Percentiles rank a stretch among this genome's conserved stretches.
These are phyloP conservation scores for Rhizopogon sp. DNA, from an alignment of 768 basidiomycete species.

Conservation along the genomic window DNA sequence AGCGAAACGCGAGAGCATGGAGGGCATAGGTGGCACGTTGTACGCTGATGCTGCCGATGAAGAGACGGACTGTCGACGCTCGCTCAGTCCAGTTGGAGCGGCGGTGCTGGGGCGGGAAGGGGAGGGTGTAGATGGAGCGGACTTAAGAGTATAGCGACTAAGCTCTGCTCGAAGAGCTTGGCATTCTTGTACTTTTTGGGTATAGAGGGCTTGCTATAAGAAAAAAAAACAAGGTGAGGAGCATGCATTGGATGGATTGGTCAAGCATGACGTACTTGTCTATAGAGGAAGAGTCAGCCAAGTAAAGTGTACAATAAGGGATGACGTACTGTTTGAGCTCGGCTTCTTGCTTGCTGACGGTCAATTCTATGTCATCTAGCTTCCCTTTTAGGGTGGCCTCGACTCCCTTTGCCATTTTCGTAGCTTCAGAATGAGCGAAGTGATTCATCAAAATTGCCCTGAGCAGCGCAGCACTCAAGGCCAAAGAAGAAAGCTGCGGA, in stretches of 20 bases:
- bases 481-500: slow-evolving; percentile 56
- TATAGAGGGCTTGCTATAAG: slow-evolving; percentile 52
- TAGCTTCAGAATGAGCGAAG: slow-evolving; percentile 72
- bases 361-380: slow-evolving; percentile 59
- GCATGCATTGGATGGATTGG: slow-evolving; percentile 2
- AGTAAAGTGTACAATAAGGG: slow-evolving; percentile 9
- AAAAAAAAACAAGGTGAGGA: slow-evolving; percentile 14
- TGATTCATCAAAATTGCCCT: slow-evolving; percentile 83
- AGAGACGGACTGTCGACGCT: slow-evolving; percentile 28
- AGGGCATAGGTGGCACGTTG: slow-evolving; percentile 30
- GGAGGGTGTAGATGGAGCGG: slow-evolving; percentile 15
- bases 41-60: slow-evolving; percentile 30
- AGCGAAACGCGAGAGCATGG: slow-evolving; percentile 47
- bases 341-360: slow-evolving; percentile 55
- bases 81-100: slow-evolving; percentile 16
- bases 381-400: slow-evolving; percentile 61
- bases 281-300: slow-evolving; percentile 26
- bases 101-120: slow-evolving; percentile 23
- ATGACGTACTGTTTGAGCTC: slow-evolving; percentile 66
- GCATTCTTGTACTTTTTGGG: slow-evolving; percentile 68
- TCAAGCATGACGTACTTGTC: slow-evolving; percentile 49
- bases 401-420: slow-evolving; percentile 56
- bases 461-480: slow-evolving; percentile 72
- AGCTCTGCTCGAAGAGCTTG: slow-evolving; percentile 64
- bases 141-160: slow-evolving; percentile 41